Evolutionary conservation across 495 filamentous ascomycete species (phyloP).

Genomic region (Elasticomyces elasticus): DNA sequence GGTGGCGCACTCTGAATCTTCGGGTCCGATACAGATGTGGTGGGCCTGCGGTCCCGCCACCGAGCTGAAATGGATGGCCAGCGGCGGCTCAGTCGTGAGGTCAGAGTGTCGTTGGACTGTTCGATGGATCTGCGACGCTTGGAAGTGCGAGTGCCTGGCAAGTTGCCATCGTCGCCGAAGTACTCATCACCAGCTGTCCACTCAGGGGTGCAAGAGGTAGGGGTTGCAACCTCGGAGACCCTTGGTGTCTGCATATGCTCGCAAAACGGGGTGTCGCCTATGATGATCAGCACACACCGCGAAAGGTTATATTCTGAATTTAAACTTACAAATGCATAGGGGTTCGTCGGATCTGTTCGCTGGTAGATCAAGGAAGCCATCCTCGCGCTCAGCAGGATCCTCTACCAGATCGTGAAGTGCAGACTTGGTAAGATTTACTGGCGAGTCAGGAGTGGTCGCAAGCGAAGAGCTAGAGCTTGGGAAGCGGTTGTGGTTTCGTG

Average conservation of each 20-base stretch:
- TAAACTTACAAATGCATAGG: constrained; percentile 17
- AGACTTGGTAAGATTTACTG: constrained; percentile 13
- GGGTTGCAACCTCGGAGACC: not conserved
- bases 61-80: constrained; percentile 65
- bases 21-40: constrained; percentile 35
- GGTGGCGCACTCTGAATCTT: constrained; percentile 36
- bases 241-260: constrained; percentile 11
- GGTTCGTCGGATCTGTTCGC: constrained; percentile 4
- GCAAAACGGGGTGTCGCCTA: constrained; percentile 21
- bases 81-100: constrained; percentile 57
- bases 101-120: constrained; percentile 50
- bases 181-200: constrained; percentile 20
- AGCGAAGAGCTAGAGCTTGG: constrained; percentile 56
- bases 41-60: constrained; percentile 43
- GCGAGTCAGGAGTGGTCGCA: constrained; percentile 44
- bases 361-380: constrained; percentile 1
- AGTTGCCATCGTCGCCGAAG: constrained; percentile 45
- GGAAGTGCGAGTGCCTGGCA: constrained; percentile 39
- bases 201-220: constrained; percentile 4
- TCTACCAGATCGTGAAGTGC: constrained; percentile 18
- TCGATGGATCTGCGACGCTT: constrained; percentile 60
- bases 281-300: constrained; percentile 1
- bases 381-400: constrained; percentile 18
- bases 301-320: not conserved
- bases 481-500: constrained; percentile 46